A percentile compares a stretch with the other conserved stretches of the same genome.
Conservation (phyloP, 371 early-diverging fungal species). For the Mucor saturninus region DNA sequence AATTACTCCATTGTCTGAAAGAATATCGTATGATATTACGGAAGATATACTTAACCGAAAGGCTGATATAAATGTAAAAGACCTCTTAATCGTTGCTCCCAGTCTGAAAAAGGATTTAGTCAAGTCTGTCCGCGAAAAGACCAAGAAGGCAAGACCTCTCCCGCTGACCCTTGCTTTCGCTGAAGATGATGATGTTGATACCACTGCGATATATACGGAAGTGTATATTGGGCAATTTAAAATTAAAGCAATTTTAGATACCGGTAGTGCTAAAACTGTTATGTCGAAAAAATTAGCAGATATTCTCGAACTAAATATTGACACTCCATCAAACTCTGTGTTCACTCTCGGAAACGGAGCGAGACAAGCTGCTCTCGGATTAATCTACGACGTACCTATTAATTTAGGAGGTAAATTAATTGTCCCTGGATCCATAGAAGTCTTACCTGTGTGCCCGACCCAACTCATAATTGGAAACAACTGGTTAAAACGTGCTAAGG, state of each 20-base stretch:
- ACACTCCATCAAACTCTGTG: not conserved
- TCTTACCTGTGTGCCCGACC: not conserved
- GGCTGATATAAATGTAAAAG: conserved; percentile 6
- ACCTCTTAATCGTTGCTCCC: not conserved
- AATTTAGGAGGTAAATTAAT: not conserved
- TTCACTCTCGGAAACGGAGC: conserved; percentile 11
- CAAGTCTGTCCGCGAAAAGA: not conserved
- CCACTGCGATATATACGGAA: conserved; percentile 3
- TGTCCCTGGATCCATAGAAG: not conserved
- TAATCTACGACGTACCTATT: too few species aligned
- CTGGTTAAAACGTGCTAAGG: conserved; percentile 1
- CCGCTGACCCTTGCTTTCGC: not conserved
- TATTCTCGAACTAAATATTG: not conserved
- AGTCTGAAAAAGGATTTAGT: not conserved
- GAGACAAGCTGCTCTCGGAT: conserved; percentile 7
- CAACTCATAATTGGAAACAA: conserved; percentile 6
- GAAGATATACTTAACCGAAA: conserved; percentile 1
- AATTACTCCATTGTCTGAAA: not conserved
- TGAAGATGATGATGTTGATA: conserved; percentile 10
- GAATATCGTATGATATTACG: not conserved
- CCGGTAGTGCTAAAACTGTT: conserved; percentile 4
- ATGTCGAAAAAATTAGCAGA: conserved; percentile 1
- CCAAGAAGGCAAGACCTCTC: not conserved
- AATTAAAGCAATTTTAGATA: not conserved
- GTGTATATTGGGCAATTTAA: not conserved